A percentile compares a stretch with the other conserved stretches of the same genome.
Evolutionary conservation across 2,329 filamentous ascomycete genomes (phyloP).

Genomic region (Penicillium sp.): DNA sequence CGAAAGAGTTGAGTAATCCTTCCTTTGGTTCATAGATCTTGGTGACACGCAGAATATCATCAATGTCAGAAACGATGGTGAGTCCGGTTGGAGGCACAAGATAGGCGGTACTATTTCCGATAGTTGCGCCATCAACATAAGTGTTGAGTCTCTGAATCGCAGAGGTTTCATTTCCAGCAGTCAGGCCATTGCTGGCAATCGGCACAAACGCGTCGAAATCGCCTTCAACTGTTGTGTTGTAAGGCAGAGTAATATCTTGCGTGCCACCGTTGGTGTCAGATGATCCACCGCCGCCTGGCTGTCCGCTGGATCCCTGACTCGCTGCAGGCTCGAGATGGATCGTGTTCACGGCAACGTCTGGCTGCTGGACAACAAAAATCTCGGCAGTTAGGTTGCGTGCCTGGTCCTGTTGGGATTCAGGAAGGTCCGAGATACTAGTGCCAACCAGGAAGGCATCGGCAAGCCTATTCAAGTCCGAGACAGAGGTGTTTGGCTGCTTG

Average conservation of each 20-base stretch:
- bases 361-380: conserved; percentile 71
- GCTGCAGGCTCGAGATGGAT: conserved; percentile 55
- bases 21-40: conserved; percentile 73
- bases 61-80: conserved; percentile 71
- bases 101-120: conserved; percentile 54
- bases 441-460: conserved; percentile 67
- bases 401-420: conserved; percentile 56
- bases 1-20: conserved; percentile 71
- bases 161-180: conserved; percentile 45
- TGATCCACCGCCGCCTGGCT: conserved; percentile 20
- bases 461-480: conserved; percentile 60
- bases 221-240: conserved; percentile 24
- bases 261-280: conserved; percentile 48
- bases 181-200: background rate
- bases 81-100: conserved; percentile 65
- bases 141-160: conserved; percentile 64
- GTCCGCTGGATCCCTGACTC: conserved; percentile 45
- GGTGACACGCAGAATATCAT: conserved; percentile 73
- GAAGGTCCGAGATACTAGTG: conserved; percentile 56
- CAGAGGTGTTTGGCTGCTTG: conserved; percentile 65
- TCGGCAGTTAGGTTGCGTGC: conserved; percentile 67
- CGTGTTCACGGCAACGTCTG: conserved; percentile 37
- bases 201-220: background rate
- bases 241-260: conserved; percentile 60
- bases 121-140: conserved; percentile 56